Evolutionary conservation across 2,329 filamentous ascomycete genomes (phyloP), one percentile per base, ranked within the genome.

Genomic region (Neofusicoccum sp.): DNA sequence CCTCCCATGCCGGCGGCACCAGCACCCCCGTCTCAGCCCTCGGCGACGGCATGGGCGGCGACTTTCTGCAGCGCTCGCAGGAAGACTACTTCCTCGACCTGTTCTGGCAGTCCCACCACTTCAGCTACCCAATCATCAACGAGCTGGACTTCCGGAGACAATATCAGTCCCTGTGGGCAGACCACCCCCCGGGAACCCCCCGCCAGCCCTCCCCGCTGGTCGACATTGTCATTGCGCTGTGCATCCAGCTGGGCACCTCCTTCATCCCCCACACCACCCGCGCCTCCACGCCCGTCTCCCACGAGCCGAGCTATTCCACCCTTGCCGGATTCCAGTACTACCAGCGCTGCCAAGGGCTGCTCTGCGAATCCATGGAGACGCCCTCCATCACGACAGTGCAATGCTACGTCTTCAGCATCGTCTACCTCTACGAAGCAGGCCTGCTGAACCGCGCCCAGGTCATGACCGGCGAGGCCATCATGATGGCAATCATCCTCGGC

Each of bases 221-320:
- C 1, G 82, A 84, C 61, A 82, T 84, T 28, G 69, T 83, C 38
- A 67, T 84, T 20, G 82, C 82, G 0, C 60, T 84, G 7, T 81
- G 79, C 62, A 79, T 84, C 72, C 81, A 83, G 67, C 78, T 79
- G 40, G 76, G 76, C n/a, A 68, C 75, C 11, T 63, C 69, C 5
- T 65, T 65, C 57, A 6, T 69, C 24, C 47, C 31, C 26, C 26
- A 20, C 44, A 20, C 28, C 6, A 16, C n/a, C 30, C n/a, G n/a
- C 8, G 24, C 20, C 20, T 24, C 16, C 3, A 20, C 5, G n/a
- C 34, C 34, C 3, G 49, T 24, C 31, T 3, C 24, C 11, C 11
- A n/a, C 5, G 14, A 38, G 34, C 34, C 34, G 9, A 38, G 34
- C 34, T 38, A 38, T 38, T n/a, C 20, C 34, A 28, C 49, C 2